Conservation (phyloP, 768 basidiomycete genomes). For the Tulasnella sp. region DNA sequence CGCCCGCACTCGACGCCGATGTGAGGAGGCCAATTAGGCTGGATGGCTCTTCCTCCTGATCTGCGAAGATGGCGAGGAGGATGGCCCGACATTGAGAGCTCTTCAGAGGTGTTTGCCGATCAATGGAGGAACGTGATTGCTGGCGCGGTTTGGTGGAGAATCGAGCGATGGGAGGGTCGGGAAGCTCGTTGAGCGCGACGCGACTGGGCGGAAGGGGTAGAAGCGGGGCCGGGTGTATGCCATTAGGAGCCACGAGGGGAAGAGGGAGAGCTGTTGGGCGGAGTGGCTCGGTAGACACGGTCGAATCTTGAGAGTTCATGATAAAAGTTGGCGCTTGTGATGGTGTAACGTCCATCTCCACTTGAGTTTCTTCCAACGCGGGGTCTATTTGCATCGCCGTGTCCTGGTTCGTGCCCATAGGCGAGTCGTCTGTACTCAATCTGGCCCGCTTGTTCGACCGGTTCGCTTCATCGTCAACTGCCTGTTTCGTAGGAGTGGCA, state of each 20-base stretch:
- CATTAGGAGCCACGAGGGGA: conserved; percentile 2
- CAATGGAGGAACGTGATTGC: conserved; percentile 1
- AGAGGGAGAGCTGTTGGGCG: background rate
- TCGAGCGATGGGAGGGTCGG: conserved; percentile 6
- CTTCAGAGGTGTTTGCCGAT: conserved; percentile 2
- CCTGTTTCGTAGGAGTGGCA: no score
- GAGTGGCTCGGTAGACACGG: background rate
- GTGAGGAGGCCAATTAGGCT: conserved; percentile 5
- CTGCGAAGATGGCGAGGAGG: conserved; percentile 12
- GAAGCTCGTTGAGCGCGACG: conserved; percentile 2
- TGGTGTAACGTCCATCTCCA: background rate
- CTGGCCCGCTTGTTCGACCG: no score
- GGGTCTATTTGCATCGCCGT: background rate
- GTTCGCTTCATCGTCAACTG: no score
- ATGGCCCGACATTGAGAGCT: conserved; percentile 10
- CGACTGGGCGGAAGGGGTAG: background rate
- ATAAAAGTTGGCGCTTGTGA: background rate
- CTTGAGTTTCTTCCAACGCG: no score
- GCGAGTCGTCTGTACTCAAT: no score
- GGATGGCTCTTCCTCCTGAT: background rate
- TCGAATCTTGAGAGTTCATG: background rate
- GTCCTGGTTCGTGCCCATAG: conserved; percentile 3
- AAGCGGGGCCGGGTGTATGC: conserved; percentile 7
- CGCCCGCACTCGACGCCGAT: background rate
- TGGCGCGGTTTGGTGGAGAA: conserved; percentile 8